A percentile compares a stretch with the other conserved stretches of the same genome.
These are phyloP conservation scores for Gossypium bickii DNA, from an alignment of 345 rosid genomes.

Conservation along the genomic window DNA sequence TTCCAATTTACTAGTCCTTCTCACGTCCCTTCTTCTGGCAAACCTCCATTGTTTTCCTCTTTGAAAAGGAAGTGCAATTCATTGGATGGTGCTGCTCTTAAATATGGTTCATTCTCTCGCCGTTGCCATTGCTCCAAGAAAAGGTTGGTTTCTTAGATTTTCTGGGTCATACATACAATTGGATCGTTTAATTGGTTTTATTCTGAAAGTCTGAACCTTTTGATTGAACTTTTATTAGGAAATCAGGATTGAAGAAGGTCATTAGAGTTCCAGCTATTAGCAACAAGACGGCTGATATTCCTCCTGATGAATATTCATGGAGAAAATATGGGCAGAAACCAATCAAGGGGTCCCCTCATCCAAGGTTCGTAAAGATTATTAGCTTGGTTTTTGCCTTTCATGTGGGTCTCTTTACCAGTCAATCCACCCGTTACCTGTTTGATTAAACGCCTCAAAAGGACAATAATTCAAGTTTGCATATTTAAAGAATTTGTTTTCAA, in stretches of 20 bases:
- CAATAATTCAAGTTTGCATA: not conserved
- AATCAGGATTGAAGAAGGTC: constrained; percentile 60
- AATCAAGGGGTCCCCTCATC: constrained; percentile 96
- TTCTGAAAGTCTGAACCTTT: not conserved
- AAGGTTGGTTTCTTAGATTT: constrained; percentile 38
- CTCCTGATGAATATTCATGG: constrained; percentile 88
- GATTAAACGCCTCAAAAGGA: constrained; percentile 4
- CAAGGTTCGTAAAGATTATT: constrained; percentile 48
- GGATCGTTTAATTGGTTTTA: not conserved
- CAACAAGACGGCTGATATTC: constrained; percentile 79
- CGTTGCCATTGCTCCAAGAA: constrained; percentile 94
- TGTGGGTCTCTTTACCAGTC: too few species aligned
- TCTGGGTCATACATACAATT: not conserved
- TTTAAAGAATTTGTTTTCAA: constrained; percentile 13
- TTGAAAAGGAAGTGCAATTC: constrained; percentile 72
- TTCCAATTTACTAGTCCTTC: constrained; percentile 59
- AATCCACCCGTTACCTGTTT: constrained; percentile 20
- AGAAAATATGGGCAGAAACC: constrained; percentile 97
- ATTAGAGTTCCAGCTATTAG: constrained; percentile 81
- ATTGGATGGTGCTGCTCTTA: constrained; percentile 51
- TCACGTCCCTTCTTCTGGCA: constrained; percentile 50
- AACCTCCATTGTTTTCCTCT: constrained; percentile 63
- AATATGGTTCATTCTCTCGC: constrained; percentile 58
- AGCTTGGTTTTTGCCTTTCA: not conserved
- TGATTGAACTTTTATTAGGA: constrained; percentile 32